A percentile compares a stretch with the other conserved stretches of the same genome.
phyloP scores from a whole-genome alignment of 768 basidiomycete genomes.

The Postia placenta region DNA sequence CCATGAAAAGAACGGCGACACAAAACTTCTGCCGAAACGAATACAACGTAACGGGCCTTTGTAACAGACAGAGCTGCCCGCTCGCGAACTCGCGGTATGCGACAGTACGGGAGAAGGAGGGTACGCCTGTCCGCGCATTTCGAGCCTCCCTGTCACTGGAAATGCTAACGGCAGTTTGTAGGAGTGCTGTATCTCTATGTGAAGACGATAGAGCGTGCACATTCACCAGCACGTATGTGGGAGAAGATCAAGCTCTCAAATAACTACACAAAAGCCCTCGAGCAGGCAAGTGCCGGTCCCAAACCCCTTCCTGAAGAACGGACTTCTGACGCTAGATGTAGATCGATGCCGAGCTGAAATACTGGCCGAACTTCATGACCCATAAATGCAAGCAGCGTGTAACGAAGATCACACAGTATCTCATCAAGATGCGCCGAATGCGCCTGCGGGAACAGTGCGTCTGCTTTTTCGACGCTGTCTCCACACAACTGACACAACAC shows the following conservation, averaged over 20 bases:
- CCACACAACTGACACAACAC: not conserved
- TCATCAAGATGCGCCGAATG: slow-evolving; percentile 95
- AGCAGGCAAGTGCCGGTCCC: slow-evolving; percentile 60
- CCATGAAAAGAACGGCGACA: slow-evolving; percentile 89
- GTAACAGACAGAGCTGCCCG: slow-evolving; percentile 92
- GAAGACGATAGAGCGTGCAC: slow-evolving; percentile 97
- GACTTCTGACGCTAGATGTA: slow-evolving; percentile 25
- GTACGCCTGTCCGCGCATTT: slow-evolving; percentile 30
- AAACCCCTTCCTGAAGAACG: too few relatives aligned
- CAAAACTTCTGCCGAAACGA: slow-evolving; percentile 99
- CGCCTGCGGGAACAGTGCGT: slow-evolving; percentile 82
- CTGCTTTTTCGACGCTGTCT: not conserved
- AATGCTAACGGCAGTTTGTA: slow-evolving; percentile 18
- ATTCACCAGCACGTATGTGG: slow-evolving; percentile 97
- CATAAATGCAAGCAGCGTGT: slow-evolving; percentile 99
- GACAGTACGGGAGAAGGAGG: slow-evolving; percentile 95
- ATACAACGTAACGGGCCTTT: slow-evolving; percentile 96
- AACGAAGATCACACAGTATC: slow-evolving; percentile 98
- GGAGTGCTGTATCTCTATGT: slow-evolving; percentile 89
- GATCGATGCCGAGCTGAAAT: slow-evolving; percentile 94
- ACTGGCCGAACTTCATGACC: slow-evolving; percentile 96
- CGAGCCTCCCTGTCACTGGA: not conserved
- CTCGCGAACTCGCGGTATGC: slow-evolving; percentile 98
- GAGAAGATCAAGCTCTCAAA: slow-evolving; percentile 89
- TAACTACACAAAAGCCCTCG: slow-evolving; percentile 91